Evolutionary conservation across 495 filamentous ascomycete genomes (phyloP).

Genomic region (Penicillium riverlandense): DNA sequence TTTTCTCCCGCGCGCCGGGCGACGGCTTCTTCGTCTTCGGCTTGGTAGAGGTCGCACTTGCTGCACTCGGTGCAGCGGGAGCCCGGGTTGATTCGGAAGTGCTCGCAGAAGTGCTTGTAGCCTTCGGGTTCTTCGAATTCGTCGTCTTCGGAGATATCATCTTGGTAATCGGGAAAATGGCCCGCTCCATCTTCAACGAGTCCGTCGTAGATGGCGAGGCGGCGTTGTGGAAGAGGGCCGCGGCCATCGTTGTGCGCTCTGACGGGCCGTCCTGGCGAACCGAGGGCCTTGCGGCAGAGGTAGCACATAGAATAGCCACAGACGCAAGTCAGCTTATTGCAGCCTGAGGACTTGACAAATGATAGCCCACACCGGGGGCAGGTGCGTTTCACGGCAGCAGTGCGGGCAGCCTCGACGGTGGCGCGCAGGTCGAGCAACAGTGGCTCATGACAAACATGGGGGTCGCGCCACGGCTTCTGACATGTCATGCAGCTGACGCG

Average conservation of each 20-base stretch:
- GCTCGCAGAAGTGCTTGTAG: constrained; percentile 90
- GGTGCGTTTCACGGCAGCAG: constrained; percentile 88
- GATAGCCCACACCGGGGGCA: constrained; percentile 84
- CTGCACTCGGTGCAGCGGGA: constrained; percentile 69
- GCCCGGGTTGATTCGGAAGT: constrained; percentile 72
- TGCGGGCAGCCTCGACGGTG: constrained; percentile 84
- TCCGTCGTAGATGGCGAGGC: constrained; percentile 5
- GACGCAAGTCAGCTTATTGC: constrained; percentile 96
- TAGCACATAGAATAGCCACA: constrained; percentile 99
- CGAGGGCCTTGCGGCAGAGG: constrained; percentile 59
- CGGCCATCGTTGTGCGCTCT: constrained; percentile 1
- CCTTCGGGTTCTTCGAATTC: constrained; percentile 51
- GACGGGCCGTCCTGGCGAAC: constrained; percentile 13
- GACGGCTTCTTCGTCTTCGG: constrained; percentile 76
- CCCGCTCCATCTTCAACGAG: constrained; percentile 1
- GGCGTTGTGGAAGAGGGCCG: not conserved
- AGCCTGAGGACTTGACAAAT: constrained; percentile 87
- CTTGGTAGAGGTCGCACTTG: constrained; percentile 83
- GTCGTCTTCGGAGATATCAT: constrained; percentile 15
- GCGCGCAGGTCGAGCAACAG: constrained; percentile 66
- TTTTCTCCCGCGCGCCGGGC: constrained; percentile 66
- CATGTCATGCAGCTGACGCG: constrained; percentile 74
- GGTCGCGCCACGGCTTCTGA: constrained; percentile 55
- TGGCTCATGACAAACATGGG: constrained; percentile 59
- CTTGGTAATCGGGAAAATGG: constrained; percentile 5